Percentiles rank a stretch among this genome's conserved stretches.
Evolutionary conservation across 208 protist genomes (phyloP).

Genomic region (Acanthamoeba sp.): DNA sequence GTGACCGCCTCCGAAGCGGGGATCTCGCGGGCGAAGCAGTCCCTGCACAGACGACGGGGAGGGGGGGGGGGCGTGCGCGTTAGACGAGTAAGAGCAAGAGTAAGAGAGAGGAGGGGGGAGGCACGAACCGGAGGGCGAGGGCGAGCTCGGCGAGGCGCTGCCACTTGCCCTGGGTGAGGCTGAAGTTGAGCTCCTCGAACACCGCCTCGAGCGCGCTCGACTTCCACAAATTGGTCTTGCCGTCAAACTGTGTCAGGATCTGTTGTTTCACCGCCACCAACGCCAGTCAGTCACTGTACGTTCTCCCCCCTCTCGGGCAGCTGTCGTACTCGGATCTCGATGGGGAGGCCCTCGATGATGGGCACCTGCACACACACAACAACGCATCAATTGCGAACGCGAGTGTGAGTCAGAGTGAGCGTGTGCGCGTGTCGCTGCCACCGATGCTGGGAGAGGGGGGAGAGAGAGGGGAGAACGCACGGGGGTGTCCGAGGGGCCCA

Average conservation of each 20-base stretch:
- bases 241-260: conserved; percentile 6
- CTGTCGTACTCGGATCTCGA: conserved; percentile 51
- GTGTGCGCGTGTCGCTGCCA: too few species aligned
- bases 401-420: too few species aligned
- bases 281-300: too few species aligned
- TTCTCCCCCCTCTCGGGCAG: too few species aligned
- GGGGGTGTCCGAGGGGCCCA: background rate
- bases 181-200: conserved; percentile 42
- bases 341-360: background rate
- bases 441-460: too few species aligned
- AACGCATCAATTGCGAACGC: too few species aligned
- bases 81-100: background rate
- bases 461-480: background rate
- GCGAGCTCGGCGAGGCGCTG: conserved; percentile 17
- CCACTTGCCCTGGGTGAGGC: conserved; percentile 15
- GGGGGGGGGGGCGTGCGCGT: too few species aligned
- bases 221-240: conserved; percentile 7
- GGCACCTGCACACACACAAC: conserved; percentile 2
- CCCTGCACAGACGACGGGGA: background rate
- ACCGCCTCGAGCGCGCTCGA: background rate
- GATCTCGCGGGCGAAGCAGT: background rate
- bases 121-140: background rate
- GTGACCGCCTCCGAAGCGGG: background rate
- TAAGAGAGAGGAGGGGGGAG: background rate
- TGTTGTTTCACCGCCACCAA: background rate